These are phyloP conservation scores for Neofusicoccum cordaticola DNA, from an alignment of 2,329 filamentous ascomycete species.

Conservation along the genomic window DNA sequence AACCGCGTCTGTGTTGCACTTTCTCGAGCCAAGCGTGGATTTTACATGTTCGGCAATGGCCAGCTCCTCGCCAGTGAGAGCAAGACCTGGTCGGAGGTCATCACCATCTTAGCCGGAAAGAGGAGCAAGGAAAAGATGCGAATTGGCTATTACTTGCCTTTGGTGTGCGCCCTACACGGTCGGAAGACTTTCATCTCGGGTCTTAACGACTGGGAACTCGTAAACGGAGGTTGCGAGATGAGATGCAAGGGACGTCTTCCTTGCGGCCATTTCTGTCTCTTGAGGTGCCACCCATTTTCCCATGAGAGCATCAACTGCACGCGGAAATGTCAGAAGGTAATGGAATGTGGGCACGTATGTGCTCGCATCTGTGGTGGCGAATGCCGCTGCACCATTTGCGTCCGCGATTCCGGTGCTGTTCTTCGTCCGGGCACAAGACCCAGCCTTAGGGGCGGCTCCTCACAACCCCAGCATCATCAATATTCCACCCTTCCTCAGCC, in stretches of 20 bases:
- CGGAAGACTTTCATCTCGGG: slow-evolving; percentile 49
- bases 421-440: background rate
- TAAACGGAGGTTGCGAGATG: slow-evolving; percentile 12
- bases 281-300: slow-evolving; percentile 30
- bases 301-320: background rate
- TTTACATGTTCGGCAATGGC: slow-evolving; percentile 83
- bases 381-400: slow-evolving; percentile 10
- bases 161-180: slow-evolving; percentile 62
- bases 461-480: no score
- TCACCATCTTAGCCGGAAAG: slow-evolving; percentile 44
- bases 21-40: slow-evolving; percentile 70
- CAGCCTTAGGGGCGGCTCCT: no score
- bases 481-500: background rate
- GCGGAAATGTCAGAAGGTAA: background rate
- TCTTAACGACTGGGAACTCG: background rate
- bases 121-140: slow-evolving; percentile 30
- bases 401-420: background rate
- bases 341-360: slow-evolving; percentile 5
- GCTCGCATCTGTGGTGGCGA: background rate
- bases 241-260: slow-evolving; percentile 22
- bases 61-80: slow-evolving; percentile 48
- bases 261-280: slow-evolving; percentile 34
- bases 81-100: slow-evolving; percentile 52
- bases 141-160: slow-evolving; percentile 55
- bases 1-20: slow-evolving; percentile 63